Evolutionary conservation across 1,139 yeast species (phyloP).

Genomic region (Taphrina flavorubra): DNA sequence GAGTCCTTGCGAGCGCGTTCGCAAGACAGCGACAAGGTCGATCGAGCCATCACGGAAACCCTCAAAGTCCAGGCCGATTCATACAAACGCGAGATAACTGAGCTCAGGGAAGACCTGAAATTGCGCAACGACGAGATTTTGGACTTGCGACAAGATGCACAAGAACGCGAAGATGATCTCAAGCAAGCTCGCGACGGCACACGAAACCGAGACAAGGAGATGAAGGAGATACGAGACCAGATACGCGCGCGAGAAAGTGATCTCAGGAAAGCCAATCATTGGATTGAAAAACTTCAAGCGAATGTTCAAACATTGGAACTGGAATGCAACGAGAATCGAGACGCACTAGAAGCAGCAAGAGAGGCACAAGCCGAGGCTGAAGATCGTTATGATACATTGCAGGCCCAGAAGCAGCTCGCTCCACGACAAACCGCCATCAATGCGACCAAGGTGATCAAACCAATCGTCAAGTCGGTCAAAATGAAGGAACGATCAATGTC

Average conservation of each 20-base stretch:
- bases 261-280: slow-evolving; percentile 25
- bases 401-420: slow-evolving; percentile 27
- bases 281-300: slow-evolving; percentile 26
- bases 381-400: slow-evolving; percentile 29
- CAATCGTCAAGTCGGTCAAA: slow-evolving; percentile 9
- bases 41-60: slow-evolving; percentile 11
- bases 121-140: slow-evolving; percentile 31
- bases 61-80: slow-evolving; percentile 35
- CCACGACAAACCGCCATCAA: background rate
- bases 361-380: slow-evolving; percentile 27
- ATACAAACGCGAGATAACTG: slow-evolving; percentile 31
- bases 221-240: slow-evolving; percentile 27
- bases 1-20: slow-evolving; percentile 20
- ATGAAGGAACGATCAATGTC: slow-evolving; percentile 1
- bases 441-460: background rate
- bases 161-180: slow-evolving; percentile 24
- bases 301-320: slow-evolving; percentile 12
- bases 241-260: slow-evolving; percentile 32
- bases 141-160: slow-evolving; percentile 31
- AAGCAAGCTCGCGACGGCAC: slow-evolving; percentile 28
- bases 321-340: slow-evolving; percentile 22
- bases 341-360: slow-evolving; percentile 19
- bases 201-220: slow-evolving; percentile 27
- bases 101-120: slow-evolving; percentile 24
- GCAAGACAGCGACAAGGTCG: slow-evolving; percentile 18